These are phyloP conservation scores for Populus tremula DNA, from an alignment of 345 rosid species.

Conservation along the genomic window DNA sequence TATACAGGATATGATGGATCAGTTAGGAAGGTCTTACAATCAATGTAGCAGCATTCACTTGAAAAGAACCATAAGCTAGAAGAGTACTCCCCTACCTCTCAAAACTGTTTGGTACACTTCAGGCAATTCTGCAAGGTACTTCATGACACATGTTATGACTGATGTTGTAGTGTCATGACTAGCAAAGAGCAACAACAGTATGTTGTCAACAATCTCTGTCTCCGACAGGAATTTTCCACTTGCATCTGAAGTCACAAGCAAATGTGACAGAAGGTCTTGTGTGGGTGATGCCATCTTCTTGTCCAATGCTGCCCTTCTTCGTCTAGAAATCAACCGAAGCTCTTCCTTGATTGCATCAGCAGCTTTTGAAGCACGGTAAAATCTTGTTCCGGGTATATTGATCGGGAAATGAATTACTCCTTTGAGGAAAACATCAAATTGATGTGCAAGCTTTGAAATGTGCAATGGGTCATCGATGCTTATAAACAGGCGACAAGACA, in stretches of 20 bases:
- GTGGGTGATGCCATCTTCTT: slow-evolving; percentile 9
- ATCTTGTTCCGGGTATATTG: slow-evolving; percentile 29
- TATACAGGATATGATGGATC: too few species aligned
- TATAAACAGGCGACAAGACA: slow-evolving; percentile 28
- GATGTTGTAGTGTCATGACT: slow-evolving; percentile 31
- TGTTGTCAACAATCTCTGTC: slow-evolving; percentile 31
- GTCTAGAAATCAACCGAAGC: slow-evolving; percentile 18
- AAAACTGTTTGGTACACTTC: slow-evolving; percentile 21
- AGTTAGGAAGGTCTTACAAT: too few species aligned
- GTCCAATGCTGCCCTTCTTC: slow-evolving; percentile 20
- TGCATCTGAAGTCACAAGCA: slow-evolving; percentile 22
- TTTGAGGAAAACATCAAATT: slow-evolving; percentile 21
- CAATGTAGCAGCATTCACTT: too few species aligned
- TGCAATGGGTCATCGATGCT: slow-evolving; percentile 24
- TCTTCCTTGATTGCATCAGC: slow-evolving; percentile 21
- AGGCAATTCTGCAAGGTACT: slow-evolving; percentile 31
- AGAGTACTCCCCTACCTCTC: slow-evolving; percentile 9
- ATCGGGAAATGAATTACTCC: slow-evolving; percentile 18
- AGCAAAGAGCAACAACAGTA: slow-evolving; percentile 27
- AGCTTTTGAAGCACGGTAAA: slow-evolving; percentile 20
- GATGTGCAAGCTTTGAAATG: slow-evolving; percentile 15
- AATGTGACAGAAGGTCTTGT: slow-evolving; percentile 28
- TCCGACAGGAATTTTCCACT: slow-evolving; percentile 33
- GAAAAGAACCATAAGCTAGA: neutral
- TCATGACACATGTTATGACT: slow-evolving; percentile 17